Base-by-base conservation (phyloP, 768 basidiomycete species). In the Nidularia pulvinata region DNA sequence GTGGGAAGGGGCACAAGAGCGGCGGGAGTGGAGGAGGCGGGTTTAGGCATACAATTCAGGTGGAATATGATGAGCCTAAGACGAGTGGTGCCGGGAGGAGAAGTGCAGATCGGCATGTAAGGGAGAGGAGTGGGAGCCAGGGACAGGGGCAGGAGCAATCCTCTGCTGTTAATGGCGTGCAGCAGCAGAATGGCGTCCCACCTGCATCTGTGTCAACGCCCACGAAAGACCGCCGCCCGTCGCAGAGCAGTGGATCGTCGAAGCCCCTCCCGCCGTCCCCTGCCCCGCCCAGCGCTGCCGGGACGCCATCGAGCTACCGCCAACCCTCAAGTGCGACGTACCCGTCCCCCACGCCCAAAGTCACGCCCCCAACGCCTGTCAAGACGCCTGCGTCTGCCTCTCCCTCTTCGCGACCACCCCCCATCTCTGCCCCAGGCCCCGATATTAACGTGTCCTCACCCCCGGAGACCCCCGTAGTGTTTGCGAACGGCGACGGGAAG, bases 1-100 rank as follows among this genome's bases (percentile, higher is more conserved):
- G 71, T 34, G 59, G 73, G 54, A 78, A 75, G 57, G 63, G 69
- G 11, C 75, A 87, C 48, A 83, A 82, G 65, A 74, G 78, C 57
- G 83, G 74, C 43, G 62, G 61, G 9, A 71, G 69, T 55, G 72
- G 70, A 2, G 78, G 78, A 35, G 63, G 64, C 14, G 65, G 64
- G 50, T 87, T 90, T 69, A 77, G 94, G 48, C 95, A 98, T 69
- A 98, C 97, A 7, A 92, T 98, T 46, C 97, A 98, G 68, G 89
- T 98, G 55, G 97, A 99, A 70, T 98, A 98, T 61, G 90, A 89
- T 53, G 86, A 87, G 52, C 80, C 80, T 57, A 46, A 55, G 43
- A 61, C 59, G 54, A 56, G 61, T 61, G 67, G 62, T 49, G 51
- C 65, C 44, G 54, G 59, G 30, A 68, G 68, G 59, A 67, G 58